phyloP scores from a whole-genome alignment of 805 yeast species.

The Wickerhamiella azyma region DNA sequence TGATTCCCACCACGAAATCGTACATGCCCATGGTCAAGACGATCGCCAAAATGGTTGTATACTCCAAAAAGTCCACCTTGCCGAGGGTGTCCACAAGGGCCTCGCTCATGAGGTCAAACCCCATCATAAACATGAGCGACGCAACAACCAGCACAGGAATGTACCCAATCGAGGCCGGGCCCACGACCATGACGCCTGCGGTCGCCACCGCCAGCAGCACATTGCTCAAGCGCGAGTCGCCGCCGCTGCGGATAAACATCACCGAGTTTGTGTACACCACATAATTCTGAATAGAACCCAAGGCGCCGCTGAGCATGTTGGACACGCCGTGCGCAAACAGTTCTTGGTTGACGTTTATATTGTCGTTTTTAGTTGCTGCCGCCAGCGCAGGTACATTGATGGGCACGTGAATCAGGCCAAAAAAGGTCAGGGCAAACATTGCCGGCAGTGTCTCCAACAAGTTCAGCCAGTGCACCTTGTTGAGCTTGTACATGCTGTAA shows the following conservation, averaged over 20 bases:
- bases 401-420: constrained; percentile 92
- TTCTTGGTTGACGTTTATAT: constrained; percentile 80
- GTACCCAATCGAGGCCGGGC: constrained; percentile 84
- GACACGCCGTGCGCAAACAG: constrained; percentile 90
- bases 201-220: constrained; percentile 79
- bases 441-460: constrained; percentile 66
- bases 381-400: constrained; percentile 96
- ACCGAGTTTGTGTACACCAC: constrained; percentile 90
- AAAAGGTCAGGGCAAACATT: constrained; percentile 90
- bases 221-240: constrained; percentile 80
- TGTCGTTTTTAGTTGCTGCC: constrained; percentile 66
- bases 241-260: constrained; percentile 86
- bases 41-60: constrained; percentile 67
- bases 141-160: constrained; percentile 97
- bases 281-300: constrained; percentile 88
- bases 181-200: constrained; percentile 63
- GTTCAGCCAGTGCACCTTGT: constrained; percentile 59
- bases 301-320: constrained; percentile 66
- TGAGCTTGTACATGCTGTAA: constrained; percentile 57
- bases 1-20: constrained; percentile 87
- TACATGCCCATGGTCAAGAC: constrained; percentile 91
- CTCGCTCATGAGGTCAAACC: constrained; percentile 80
- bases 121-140: constrained; percentile 74
- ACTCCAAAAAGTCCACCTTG: constrained; percentile 61
- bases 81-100: constrained; percentile 77